Evolutionary conservation across 495 filamentous ascomycete genomes (phyloP).

Genomic region (Talaromyces proteolyticus): DNA sequence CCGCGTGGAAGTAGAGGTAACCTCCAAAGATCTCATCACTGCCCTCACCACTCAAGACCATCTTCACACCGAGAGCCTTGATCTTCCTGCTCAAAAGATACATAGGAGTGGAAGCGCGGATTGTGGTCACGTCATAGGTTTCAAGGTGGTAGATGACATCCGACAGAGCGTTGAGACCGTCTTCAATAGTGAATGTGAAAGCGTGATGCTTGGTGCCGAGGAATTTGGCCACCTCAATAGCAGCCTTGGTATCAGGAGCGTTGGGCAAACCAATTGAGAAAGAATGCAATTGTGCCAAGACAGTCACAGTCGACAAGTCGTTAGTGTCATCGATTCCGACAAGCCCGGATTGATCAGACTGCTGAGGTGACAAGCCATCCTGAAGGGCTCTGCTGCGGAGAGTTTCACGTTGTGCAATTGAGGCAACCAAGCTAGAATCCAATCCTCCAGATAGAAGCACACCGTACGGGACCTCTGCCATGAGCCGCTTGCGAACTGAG

Average conservation of each 20-base stretch:
- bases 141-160: constrained; percentile 98
- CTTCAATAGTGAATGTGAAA: constrained; percentile 96
- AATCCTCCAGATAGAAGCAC: constrained; percentile 92
- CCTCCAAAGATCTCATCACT: constrained; percentile 97
- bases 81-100: constrained; percentile 96
- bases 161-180: constrained; percentile 89
- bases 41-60: constrained; percentile 95
- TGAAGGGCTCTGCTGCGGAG: constrained; percentile 55
- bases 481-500: constrained; percentile 90
- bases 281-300: constrained; percentile 89
- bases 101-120: constrained; percentile 98
- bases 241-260: constrained; percentile 85
- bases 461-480: constrained; percentile 98
- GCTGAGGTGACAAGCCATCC: constrained; percentile 18
- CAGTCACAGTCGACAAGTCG: constrained; percentile 83
- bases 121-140: constrained; percentile 96
- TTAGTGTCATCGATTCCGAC: constrained; percentile 93
- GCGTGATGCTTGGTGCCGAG: constrained; percentile 95
- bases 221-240: constrained; percentile 85
- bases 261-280: constrained; percentile 95
- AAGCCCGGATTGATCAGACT: constrained; percentile 59
- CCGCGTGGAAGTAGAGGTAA: constrained; percentile 97
- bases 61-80: constrained; percentile 98
- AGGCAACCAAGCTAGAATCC: constrained; percentile 90
- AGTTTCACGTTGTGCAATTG: constrained; percentile 92